Percentiles rank a stretch among this genome's conserved stretches.
phyloP scores from a whole-genome alignment of 2,329 filamentous ascomycete species.

The Chrysoporthe puriensis region DNA sequence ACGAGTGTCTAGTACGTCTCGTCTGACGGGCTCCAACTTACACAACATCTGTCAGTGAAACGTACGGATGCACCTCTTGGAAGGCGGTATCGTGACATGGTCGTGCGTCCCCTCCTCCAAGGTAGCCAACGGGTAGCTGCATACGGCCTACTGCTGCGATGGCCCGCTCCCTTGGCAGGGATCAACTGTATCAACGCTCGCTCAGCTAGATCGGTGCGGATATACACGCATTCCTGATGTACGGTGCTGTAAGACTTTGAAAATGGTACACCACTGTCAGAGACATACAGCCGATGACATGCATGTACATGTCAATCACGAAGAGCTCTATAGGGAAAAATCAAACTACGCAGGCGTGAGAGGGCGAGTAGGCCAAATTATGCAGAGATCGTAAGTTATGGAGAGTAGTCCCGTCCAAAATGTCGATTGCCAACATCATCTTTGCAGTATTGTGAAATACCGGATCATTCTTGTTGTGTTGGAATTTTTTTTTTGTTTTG shows the following conservation, averaged over 20 bases:
- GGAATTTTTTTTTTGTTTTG: background rate
- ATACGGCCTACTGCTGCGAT: conserved; percentile 3
- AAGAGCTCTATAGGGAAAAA: background rate
- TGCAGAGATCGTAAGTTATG: background rate
- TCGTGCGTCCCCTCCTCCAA: conserved; percentile 9
- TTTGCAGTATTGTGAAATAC: background rate
- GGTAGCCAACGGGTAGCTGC: conserved; percentile 23
- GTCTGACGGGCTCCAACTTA: conserved; percentile 6
- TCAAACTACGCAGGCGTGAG: background rate
- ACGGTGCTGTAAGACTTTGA: conserved; percentile 10
- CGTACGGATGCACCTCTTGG: conserved; percentile 13
- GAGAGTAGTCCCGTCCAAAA: background rate
- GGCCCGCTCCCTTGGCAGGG: conserved; percentile 8
- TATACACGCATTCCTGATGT: conserved; percentile 3
- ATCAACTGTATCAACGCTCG: conserved; percentile 6
- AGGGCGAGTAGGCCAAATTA: too few species aligned
- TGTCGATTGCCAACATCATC: background rate
- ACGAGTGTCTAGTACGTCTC: background rate
- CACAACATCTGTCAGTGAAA: conserved; percentile 23
- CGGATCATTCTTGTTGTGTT: background rate
- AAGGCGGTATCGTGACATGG: conserved; percentile 16
- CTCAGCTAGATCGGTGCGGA: conserved; percentile 15
- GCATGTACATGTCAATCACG: conserved; percentile 1
- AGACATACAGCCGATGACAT: conserved; percentile 5
- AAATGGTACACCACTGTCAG: conserved; percentile 1